These are phyloP conservation scores for Ophiosphaerella korrae DNA, from an alignment of 2,329 filamentous ascomycete genomes.

Conservation along the genomic window DNA sequence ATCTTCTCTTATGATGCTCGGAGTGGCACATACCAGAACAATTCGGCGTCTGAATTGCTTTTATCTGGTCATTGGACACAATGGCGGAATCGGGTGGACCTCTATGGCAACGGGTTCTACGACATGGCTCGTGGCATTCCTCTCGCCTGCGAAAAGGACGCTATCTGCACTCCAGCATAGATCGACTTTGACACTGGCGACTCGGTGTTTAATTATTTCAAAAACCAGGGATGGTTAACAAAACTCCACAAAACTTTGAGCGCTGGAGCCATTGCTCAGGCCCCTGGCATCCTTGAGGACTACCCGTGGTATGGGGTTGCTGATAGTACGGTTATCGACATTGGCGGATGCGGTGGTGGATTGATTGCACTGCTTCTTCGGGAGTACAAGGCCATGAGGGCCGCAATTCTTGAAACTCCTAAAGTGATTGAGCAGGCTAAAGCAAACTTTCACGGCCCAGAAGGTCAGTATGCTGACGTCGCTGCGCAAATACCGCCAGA, in stretches of 20 bases:
- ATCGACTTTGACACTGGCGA: conserved; percentile 50
- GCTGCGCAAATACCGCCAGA: no score
- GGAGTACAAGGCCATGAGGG: conserved; percentile 33
- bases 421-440: conserved; percentile 42
- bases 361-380: conserved; percentile 47
- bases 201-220: conserved; percentile 50
- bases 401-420: conserved; percentile 45
- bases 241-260: conserved; percentile 48
- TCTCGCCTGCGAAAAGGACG: conserved; percentile 21
- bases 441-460: conserved; percentile 10
- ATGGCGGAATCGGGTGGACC: conserved; percentile 52
- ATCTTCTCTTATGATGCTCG: no score
- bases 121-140: conserved; percentile 52
- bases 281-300: conserved; percentile 53
- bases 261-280: conserved; percentile 45
- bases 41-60: conserved; percentile 42
- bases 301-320: conserved; percentile 51
- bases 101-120: conserved; percentile 54
- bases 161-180: conserved; percentile 44
- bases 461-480: no score
- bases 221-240: conserved; percentile 37
- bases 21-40: conserved; percentile 25
- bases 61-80: conserved; percentile 50
- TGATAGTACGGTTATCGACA: conserved; percentile 42
- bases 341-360: conserved; percentile 50